Base-by-base conservation (phyloP, 495 filamentous ascomycete species). In the Neurospora sp. region DNA sequence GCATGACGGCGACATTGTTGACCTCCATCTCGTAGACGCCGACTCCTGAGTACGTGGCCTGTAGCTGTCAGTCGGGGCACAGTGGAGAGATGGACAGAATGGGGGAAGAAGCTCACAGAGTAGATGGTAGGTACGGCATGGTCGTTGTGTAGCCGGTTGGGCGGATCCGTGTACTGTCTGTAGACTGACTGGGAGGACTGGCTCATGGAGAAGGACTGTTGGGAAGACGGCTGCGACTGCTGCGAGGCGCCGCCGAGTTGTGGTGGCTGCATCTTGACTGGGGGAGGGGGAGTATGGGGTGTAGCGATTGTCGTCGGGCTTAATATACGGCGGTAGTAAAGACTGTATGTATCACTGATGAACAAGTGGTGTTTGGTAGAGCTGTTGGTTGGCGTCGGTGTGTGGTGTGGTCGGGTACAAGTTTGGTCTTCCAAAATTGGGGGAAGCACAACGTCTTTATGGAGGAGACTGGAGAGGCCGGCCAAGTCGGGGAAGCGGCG, bases 11-110 rank as follows among this genome's bases (percentile, higher is more conserved):
- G 73, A 98, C 85, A 31, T 88, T 87, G 79, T 97, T 94, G 72
- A 98, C 92, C 79, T 97, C 93, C 94, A 98, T 97, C 79, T 99
- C 96, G 82, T 97, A 99, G 16, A 99, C 96, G 42, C 93, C 88
- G 20, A 98, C 90, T 76, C 94, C 93, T 2, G 96, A 98, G 81
- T 99, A 99, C 39, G 94, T 90, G 48, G 96, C 96, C 94, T 97
- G 79, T 16, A 75, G 5, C 9, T 59, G 27, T 72, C 41, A 80
- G 74, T 39, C 72, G 20, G 48, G 44, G 20, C 12, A 39, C n/a
- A 38, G 23, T 41, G 54, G 4, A 39, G 8, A 2, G 16, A 14
- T 3, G 41, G 6, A 41, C 27, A 16, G 3, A 38, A 23, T 11
- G 42, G 38, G 70, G 54, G 35, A n/a, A 69, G 42, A 71, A 0